Evolutionary conservation across 2,329 filamentous ascomycete genomes (phyloP), one percentile per base, ranked within the genome.

Genomic region (Polytolypa hystricis): DNA sequence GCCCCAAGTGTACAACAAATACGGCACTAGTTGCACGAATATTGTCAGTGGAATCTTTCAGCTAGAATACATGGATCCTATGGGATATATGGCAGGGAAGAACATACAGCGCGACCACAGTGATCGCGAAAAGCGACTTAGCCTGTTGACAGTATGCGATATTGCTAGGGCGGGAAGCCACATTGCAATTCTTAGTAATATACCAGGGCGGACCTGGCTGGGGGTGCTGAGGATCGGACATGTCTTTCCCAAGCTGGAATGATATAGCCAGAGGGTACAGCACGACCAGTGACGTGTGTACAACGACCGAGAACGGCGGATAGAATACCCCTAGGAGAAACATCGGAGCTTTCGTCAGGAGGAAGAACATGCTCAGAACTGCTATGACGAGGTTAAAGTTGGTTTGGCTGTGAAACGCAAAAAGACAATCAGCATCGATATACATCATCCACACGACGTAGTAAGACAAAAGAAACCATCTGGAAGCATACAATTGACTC

Each of bases 161-260:
- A 37, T 70, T 60, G 30, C 58, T 61, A 31, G 59, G 56, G 28
- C 63, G 53, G 4, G 55, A 54, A 0, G 70, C 65, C 16, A 75
- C 66, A 35, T 56, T 64, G 58, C 75, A 79, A 45, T 59, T 70
- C 54, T 77, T 77, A 35, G 71, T 71, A 45, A 79, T 70, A 50
- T 77, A 78, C 75, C 75, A 79, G 5, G 75, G 73, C 12, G 72
- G 55, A 20, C 74, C 73, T 5, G 62, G 59, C 43, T 74, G 70
- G 3, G 59, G 62, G 42, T 71, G 69, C 2, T 58, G 47, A 1
- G 69, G 66, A 48, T 79, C 75, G 41, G 67, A 72, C 47, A 64
- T 73, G 51, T 79, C 75, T 35, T 69, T 65, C 29, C 67, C 66
- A 8, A 68, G 70, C 52, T 79, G 75, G 38, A 65, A 69, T 41